Evolutionary conservation across 495 filamentous ascomycete species (phyloP), one percentile per base, ranked within the genome.

Genomic region (Neurospora sp.): DNA sequence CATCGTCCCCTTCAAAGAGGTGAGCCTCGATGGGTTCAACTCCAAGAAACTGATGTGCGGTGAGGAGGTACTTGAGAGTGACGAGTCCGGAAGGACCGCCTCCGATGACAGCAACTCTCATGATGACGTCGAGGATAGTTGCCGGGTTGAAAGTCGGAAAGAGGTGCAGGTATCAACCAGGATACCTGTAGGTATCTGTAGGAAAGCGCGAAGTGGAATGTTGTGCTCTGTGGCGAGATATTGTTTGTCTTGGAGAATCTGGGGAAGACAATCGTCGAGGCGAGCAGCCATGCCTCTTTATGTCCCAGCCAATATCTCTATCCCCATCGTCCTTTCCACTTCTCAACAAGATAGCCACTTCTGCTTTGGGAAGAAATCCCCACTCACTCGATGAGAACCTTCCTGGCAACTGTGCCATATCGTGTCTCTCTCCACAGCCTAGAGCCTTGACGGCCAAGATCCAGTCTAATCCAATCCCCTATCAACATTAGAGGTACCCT

Each of bases 81-180:
- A 84, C 81, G 11, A 86, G 78, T 11, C 84, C 84, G 4, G 83
- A 82, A 40, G 84, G 82, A 68, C 84, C 84, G 59, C 79, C 83
- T 42, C 84, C 84, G 77, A 84, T 80, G 70, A 84, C 77, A 38
- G 83, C 82, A 41, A 84, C 81, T 38, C 71, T 76, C 75, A 75
- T 76, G 10, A n/a, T 71, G 27, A 35, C 5, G 5, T 16, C 27
- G 14, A 66, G 53, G 14, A 2, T 35, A 35, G 27, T 35, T 35
- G 5, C 14, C 27, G 27, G 27, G 0, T 35, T 37, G 14, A 66
- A 37, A 9, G 2, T 66, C 6, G 53, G 22, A 37, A 66, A 18
- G 31, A 66, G 27, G 27, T 66, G 53, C 22, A 61, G 53, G 53
- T 18, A 61, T 61, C 53, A 35, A 53, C 27, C 53, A 61, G 53